Base-by-base conservation (phyloP, 2,329 filamentous ascomycete species). In the Penicillium sp. region DNA sequence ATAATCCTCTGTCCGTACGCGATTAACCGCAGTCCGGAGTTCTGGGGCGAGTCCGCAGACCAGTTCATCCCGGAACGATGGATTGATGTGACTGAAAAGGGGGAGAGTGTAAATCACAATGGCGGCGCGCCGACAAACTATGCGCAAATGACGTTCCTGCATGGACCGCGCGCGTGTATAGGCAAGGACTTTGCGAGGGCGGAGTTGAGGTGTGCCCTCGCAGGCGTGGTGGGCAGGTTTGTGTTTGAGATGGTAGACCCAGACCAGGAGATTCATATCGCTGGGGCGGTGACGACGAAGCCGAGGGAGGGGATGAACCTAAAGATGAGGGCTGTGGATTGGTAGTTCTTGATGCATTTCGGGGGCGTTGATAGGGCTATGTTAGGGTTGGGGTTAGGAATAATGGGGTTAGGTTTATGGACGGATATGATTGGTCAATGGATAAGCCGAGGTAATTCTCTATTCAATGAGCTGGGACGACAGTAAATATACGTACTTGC, bases 41-140 rank as follows among this genome's bases (percentile, higher is more conserved):
- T 91, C 47, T 97, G 91, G 91, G 91, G 91, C 1, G 70, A 77
- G 0, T 86, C 91, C 61, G 89, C 89, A 0, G 74, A 74, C 12
- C 77, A 83, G 43, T 96, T 96, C 77, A 81, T 87, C 46, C 91
- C 91, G 0, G 90, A 91, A 40, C 79, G 90, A 14, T 93, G 89
- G 89, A 79, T 87, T 74, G 52, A 77, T 68, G 30, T 79, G 74
- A 23, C 82, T 77, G 53, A 47, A 20, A 77, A 84, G 62, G 79
- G 76, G 2, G 64, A 70, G 4, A 61, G 64, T 3, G 77, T 77
- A 5, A 85, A 85, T 56, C 84, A 83, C 55, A 84, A 82, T 26
- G 72, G 72, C 2, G 72, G 72, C 0, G 70, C 72, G 2, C 62
- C 64, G 16, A 74, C 67, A 0, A 74, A 74, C 47, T 74, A 67